Evolutionary conservation across 202 grass and related monocot genomes (phyloP), one percentile per base, ranked within the genome.

Genomic region (Panicum virgatum): DNA sequence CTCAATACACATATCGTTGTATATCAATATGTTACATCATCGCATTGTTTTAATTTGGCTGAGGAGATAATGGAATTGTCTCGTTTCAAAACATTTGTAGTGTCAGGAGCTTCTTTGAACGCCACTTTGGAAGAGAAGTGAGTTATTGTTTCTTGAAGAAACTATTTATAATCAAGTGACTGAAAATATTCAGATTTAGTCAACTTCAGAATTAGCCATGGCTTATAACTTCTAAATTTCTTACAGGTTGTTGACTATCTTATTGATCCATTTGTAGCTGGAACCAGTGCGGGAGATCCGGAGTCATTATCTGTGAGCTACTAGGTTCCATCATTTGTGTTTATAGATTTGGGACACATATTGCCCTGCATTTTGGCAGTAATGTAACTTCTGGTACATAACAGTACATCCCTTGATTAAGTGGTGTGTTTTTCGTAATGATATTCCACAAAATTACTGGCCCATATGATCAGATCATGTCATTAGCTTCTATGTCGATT

Each of bases 211-310:
- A 82, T 18, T 27, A 79, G 38, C 4, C 38, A 51, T 82, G 44
- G 66, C 59, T 81, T 73, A 62, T 57, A 54, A 27, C 23, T 62
- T 85, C 59, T 36, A 72, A 59, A 27, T 73, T 46, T 14, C 51
- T 88, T 86, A 40, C 80, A 98, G 96, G 88, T 98, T 67, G 96
- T 98, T 75, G 96, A 98, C 76, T 98, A 95, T 82, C 87, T 95
- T 70, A 83, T 98, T 78, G 96, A 98, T 84, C 96, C 96, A 64
- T 98, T 98, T 93, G 96, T 98, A 77, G 92, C 96, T 82, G 96
- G 96, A 82, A 95, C 90, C 62, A 98, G 90, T 85, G 96, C 51
- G 68, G 96, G 92, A 87, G 96, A 98, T 86, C 92, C 96, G 0
- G 92, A 93, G 29, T 95, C 90, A 85, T 75, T 95, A 84, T 98